Percentiles rank a stretch among this genome's conserved stretches.
Conservation (phyloP, 441 rosid species). For the Gossypium trilobum region DNA sequence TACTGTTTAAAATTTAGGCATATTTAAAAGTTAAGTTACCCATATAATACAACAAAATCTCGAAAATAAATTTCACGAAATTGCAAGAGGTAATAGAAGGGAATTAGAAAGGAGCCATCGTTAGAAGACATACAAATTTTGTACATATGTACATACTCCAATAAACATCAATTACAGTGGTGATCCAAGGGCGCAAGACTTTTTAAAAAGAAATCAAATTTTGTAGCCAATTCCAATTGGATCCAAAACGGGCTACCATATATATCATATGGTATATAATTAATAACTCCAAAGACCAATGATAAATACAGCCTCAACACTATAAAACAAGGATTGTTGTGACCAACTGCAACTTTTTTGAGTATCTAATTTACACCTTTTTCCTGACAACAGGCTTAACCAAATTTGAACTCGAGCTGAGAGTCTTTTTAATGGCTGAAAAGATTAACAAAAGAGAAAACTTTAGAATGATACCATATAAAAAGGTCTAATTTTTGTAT, state of each 20-base stretch:
- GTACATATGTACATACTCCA: neutral
- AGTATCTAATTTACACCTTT: constrained; percentile 14
- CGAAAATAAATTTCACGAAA: neutral
- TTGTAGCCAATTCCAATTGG: neutral
- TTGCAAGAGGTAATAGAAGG: neutral
- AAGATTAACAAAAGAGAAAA: constrained; percentile 3
- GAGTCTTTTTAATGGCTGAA: constrained; percentile 38
- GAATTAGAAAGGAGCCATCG: neutral
- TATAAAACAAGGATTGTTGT: neutral
- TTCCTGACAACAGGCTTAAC: constrained; percentile 33
- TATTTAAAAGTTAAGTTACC: neutral
- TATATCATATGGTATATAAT: neutral
- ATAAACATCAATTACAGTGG: constrained; percentile 8
- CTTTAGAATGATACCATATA: neutral
- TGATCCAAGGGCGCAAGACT: neutral
- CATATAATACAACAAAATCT: neutral
- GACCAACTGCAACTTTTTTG: neutral
- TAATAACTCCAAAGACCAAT: neutral
- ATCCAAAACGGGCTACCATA: neutral
- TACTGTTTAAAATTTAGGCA: too few relatives aligned
- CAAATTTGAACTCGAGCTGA: constrained; percentile 22
- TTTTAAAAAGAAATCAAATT: neutral
- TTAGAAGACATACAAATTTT: neutral
- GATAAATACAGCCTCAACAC: neutral
- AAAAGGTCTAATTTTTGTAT: neutral